Evolutionary conservation across 768 basidiomycete genomes (phyloP).

Genomic region (Rhizopogon vulgaris): DNA sequence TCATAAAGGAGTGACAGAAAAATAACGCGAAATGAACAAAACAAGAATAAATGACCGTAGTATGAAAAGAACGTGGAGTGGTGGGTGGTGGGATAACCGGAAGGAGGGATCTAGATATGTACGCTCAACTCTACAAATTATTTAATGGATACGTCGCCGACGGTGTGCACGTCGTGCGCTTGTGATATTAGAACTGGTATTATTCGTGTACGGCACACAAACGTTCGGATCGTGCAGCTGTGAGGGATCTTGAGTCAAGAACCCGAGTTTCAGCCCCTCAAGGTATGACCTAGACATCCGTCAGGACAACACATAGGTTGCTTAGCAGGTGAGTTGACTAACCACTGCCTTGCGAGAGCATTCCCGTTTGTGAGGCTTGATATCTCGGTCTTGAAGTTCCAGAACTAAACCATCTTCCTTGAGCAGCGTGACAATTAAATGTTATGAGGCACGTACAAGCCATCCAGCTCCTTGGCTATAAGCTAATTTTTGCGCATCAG

Average conservation of each 20-base stretch:
- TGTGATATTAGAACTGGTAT: no score
- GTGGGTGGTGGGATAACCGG: no score
- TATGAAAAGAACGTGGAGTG: no score
- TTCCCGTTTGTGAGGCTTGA: slow-evolving; percentile 42
- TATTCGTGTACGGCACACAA: slow-evolving; percentile 46
- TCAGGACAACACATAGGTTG: neutral
- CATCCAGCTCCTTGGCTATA: slow-evolving; percentile 59
- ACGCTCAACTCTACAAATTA: no score
- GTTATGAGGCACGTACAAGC: slow-evolving; percentile 42
- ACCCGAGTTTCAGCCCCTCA: slow-evolving; percentile 52
- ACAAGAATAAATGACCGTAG: no score
- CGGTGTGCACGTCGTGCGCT: no score
- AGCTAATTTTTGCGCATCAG: slow-evolving; percentile 66
- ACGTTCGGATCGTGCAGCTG: slow-evolving; percentile 50
- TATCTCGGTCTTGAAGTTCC: slow-evolving; percentile 72
- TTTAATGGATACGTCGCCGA: no score
- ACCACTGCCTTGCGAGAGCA: slow-evolving; percentile 57
- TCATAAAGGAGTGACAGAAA: no score
- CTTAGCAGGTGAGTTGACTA: slow-evolving; percentile 9
- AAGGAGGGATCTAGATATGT: no score
- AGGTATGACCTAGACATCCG: slow-evolving; percentile 56
- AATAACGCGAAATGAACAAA: no score
- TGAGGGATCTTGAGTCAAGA: slow-evolving; percentile 59
- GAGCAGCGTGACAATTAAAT: neutral
- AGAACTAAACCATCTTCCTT: slow-evolving; percentile 34